Evolutionary conservation across 345 rosid species (phyloP), one percentile per base, ranked within the genome.

Genomic region (Sisymbrium irio): DNA sequence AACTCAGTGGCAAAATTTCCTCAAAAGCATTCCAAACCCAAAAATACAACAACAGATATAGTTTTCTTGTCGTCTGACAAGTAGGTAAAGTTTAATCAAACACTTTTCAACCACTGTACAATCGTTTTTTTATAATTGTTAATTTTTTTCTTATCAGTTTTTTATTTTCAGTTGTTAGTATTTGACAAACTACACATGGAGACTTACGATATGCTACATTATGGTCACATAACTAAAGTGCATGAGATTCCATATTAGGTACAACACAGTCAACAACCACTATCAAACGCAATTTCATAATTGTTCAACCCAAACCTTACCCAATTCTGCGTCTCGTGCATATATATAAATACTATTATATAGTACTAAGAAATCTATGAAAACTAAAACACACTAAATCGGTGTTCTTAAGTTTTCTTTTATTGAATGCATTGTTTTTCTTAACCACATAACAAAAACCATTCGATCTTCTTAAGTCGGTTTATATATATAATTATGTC

Each of bases 241-340:
- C 8, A 67, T 15, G 14, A 75, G 47, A 70, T 71, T 77, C 67
- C 32, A 62, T 47, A 70, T 77, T 70, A 71, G 80, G 80, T 71
- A 36, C 45, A 77, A 71, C 76, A 63, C 15, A 56, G 53, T 55
- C 67, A 77, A 71, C 80, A 77, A 70, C 70, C 28, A 20, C 20
- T 17, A 50, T 66, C 58, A 73, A 70, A 62, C 41, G 11, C 51
- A 73, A 27, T 51, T 72, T 54, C 69, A 25, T 40, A 78, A 53
- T 78, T 37, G 81, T 65, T 73, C 76, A 77, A 71, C 80, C 62
- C 33, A 71, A 69, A 44, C 19, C 64, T 62, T 70, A 71, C 66
- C 80, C 54, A 71, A 77, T 67, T 20, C 9, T 65, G 15, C 9
- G 4, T 71, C 67, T 49, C 67, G 12, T 25, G 54, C 57, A 25